Percentiles rank a stretch among this genome's conserved stretches.
Evolutionary conservation across 345 rosid species (phyloP).

Genomic region (Litchi chinensis): DNA sequence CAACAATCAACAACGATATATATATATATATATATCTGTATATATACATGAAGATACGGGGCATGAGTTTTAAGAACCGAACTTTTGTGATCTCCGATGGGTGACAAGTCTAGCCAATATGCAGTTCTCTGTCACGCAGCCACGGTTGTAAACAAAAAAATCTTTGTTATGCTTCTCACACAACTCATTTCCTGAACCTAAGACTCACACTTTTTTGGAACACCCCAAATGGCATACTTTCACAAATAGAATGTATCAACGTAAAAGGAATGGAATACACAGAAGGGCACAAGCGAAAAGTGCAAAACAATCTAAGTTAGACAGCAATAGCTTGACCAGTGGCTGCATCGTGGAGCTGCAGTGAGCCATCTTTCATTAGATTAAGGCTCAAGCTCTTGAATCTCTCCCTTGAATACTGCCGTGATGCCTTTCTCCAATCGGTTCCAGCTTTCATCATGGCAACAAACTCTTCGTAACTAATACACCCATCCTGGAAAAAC

Average conservation of each 20-base stretch:
- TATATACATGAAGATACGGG: conserved; percentile 22
- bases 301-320: conserved; percentile 31
- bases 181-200: conserved; percentile 11
- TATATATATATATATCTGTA: conserved; percentile 20
- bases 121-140: conserved; percentile 18
- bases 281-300: conserved; percentile 13
- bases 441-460: conserved; percentile 99
- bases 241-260: conserved; percentile 12
- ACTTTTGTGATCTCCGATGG: conserved; percentile 9
- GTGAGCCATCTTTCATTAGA: conserved; percentile 95
- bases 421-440: conserved; percentile 98
- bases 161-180: background rate
- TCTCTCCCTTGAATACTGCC: conserved; percentile 96
- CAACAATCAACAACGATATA: conserved; percentile 16
- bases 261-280: conserved; percentile 13
- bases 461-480: conserved; percentile 93
- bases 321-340: conserved; percentile 80
- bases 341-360: conserved; percentile 83
- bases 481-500: conserved; percentile 67
- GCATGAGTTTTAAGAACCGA: conserved; percentile 22
- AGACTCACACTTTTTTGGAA: conserved; percentile 14
- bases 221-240: conserved; percentile 7
- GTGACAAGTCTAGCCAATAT: conserved; percentile 9
- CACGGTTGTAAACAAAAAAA: conserved; percentile 10
- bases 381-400: conserved; percentile 94